Evolutionary conservation across 768 basidiomycete genomes (phyloP).

Genomic region (Asterophora lycoperdoides): DNA sequence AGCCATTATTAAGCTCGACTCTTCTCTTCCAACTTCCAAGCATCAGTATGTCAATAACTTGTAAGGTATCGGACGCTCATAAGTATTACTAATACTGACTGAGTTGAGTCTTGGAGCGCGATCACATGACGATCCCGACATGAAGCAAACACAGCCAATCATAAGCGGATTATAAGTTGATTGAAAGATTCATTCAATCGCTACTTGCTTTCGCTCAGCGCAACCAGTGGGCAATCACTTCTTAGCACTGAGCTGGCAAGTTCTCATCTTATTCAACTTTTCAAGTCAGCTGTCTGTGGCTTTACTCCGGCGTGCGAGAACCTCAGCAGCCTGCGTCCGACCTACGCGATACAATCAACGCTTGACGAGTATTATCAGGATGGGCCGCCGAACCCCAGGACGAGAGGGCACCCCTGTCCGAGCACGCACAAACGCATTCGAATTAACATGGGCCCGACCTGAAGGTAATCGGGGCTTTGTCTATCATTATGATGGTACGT

Average conservation of each 20-base stretch:
- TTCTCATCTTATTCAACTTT: neutral
- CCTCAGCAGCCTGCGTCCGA: neutral
- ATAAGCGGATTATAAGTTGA: no score
- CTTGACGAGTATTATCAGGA: neutral
- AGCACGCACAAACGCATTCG: constrained; percentile 21
- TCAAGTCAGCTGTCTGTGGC: neutral
- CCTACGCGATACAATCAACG: neutral
- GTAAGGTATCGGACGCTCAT: no score
- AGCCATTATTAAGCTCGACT: no score
- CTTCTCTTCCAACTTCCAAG: no score
- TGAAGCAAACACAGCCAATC: neutral
- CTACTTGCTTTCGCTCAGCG: constrained; percentile 10
- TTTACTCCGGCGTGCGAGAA: neutral
- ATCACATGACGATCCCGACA: neutral
- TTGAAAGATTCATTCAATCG: no score
- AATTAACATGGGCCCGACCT: constrained; percentile 16
- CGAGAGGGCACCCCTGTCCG: constrained; percentile 6
- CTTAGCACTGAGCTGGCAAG: constrained; percentile 7
- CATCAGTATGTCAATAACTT: no score
- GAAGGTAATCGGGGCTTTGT: constrained; percentile 10
- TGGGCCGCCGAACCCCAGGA: constrained; percentile 10
- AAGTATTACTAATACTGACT: no score
- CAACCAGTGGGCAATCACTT: neutral
- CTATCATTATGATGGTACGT: constrained; percentile 24
- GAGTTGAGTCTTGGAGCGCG: no score